Evolutionary conservation across 208 protist species (phyloP), one percentile per base, ranked within the genome.

Genomic region (Paratrypanosoma confusum): DNA sequence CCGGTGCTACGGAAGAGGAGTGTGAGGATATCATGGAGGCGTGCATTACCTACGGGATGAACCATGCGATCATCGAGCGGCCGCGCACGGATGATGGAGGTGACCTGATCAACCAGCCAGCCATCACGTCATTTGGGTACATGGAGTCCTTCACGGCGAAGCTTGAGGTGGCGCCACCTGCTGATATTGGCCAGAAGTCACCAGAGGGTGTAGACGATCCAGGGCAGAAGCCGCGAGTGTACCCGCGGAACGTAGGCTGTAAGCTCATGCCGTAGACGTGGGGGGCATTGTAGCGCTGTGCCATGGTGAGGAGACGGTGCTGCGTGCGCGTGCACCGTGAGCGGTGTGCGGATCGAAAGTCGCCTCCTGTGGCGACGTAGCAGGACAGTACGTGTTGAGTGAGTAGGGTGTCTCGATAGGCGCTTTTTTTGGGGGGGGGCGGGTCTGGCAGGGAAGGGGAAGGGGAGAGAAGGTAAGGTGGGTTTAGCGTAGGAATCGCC

Each of bases 21-120:
- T 89, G 72, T 41, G 79, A 89, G 51, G 83, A 89, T 36, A 81
- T 93, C 26, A 89, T 93, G 83, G 80, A 93, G 55, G 68, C 83
- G 0, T 83, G 75, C 50, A 76, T 87, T 27, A 93, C 80, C 18
- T 93, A 89, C 55, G 83, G 80, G 44, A 81, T 81, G 80, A 72
- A 87, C 39, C 83, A 93, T 57, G 83, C 76, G 34, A 82, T 93
- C 29, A 68, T 87, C 33, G 80, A 87, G 41, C 75, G 74, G 3
- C 80, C 79, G 1, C 74, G 77, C 53, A 70, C 73, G 26, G 83
- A 93, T 36, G 83, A 93, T 46, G 83, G 83, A 23, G 79, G 83
- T 24, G 83, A 93, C 49, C 58, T 87, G n/a, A 59, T 87, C 22
- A 89, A 89, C 51, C 75, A 85, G 49, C 74, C 79, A 7, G 67